phyloP scores from a whole-genome alignment of 1,284 basidiomycete genomes.

The Ustilago crameri region DNA sequence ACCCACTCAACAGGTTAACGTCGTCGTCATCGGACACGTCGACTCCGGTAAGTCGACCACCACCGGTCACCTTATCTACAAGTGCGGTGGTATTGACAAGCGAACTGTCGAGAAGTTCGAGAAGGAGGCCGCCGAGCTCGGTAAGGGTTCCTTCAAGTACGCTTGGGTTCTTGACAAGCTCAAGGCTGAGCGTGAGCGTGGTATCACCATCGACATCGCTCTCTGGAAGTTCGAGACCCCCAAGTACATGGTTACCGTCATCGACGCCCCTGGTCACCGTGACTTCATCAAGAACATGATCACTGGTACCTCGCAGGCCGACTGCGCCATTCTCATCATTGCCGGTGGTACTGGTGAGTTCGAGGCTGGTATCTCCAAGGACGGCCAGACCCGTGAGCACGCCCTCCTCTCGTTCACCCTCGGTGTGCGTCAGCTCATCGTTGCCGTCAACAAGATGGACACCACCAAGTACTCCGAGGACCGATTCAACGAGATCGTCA shows the following conservation, averaged over 20 bases:
- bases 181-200: conserved; percentile 98
- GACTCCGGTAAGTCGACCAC: conserved; percentile 90
- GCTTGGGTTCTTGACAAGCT: conserved; percentile 99
- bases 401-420: conserved; percentile 99
- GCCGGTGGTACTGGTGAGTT: conserved; percentile 99
- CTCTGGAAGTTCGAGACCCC: conserved; percentile 69
- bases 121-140: conserved; percentile 99
- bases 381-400: conserved; percentile 99
- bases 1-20: conserved; percentile 62
- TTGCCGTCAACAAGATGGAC: conserved; percentile 99
- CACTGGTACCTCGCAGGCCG: conserved; percentile 96
- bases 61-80: conserved; percentile 99
- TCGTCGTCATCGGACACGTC: conserved; percentile 69
- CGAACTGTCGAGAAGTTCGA: conserved; percentile 99
- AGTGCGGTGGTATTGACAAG: conserved; percentile 99
- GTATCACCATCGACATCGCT: conserved; percentile 99
- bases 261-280: conserved; percentile 99
- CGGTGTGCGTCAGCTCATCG: conserved; percentile 99
- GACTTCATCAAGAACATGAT: conserved; percentile 95
- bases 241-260: conserved; percentile 76
- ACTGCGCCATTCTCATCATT: conserved; percentile 99
- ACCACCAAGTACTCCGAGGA: conserved; percentile 98
- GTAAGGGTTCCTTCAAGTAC: conserved; percentile 97
- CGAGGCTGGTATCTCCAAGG: conserved; percentile 99
- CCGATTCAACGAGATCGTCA: conserved; percentile 99